These are phyloP conservation scores for Leptomonas pyrrhocoris DNA, from an alignment of 208 protist genomes.

Conservation along the genomic window DNA sequence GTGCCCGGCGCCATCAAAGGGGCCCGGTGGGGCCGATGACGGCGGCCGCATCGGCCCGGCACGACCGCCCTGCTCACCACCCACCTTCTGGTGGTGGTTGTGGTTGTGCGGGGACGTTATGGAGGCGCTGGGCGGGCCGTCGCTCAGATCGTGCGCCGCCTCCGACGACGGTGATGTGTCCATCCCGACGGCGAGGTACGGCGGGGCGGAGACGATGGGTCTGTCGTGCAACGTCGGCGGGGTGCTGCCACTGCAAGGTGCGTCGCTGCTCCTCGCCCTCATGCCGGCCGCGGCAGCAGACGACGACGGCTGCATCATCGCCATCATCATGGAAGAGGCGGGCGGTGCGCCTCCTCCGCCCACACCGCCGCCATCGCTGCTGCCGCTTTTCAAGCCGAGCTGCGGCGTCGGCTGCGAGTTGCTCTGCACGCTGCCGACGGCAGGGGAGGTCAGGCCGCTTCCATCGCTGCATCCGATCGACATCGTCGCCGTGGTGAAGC, in stretches of 20 bases:
- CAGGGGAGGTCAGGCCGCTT: not conserved
- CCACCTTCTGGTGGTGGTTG: no score
- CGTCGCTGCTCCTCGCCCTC: not conserved
- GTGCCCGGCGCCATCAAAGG: not conserved
- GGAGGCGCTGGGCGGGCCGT: no score
- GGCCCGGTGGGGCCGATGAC: not conserved
- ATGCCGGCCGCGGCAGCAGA: not conserved
- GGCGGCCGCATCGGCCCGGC: not conserved
- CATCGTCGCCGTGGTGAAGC: not conserved
- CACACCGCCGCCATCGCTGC: not conserved
- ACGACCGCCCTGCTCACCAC: no score
- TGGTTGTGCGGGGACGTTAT: no score
- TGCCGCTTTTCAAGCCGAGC: not conserved
- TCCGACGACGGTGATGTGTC: conserved; percentile 8
- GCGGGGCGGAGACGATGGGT: conserved; percentile 14
- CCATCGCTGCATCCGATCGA: not conserved
- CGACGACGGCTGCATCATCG: not conserved
- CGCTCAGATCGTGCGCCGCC: not conserved
- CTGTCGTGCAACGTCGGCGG: conserved; percentile 7
- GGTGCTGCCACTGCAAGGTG: not conserved
- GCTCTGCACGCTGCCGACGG: not conserved
- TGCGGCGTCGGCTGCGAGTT: not conserved
- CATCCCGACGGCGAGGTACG: conserved; percentile 5
- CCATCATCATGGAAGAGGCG: no score
- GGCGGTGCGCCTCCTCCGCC: not conserved